Percentiles rank a stretch among this genome's conserved stretches.
Evolutionary conservation across 805 yeast genomes (phyloP).

Genomic region (Kuraishia cidri): DNA sequence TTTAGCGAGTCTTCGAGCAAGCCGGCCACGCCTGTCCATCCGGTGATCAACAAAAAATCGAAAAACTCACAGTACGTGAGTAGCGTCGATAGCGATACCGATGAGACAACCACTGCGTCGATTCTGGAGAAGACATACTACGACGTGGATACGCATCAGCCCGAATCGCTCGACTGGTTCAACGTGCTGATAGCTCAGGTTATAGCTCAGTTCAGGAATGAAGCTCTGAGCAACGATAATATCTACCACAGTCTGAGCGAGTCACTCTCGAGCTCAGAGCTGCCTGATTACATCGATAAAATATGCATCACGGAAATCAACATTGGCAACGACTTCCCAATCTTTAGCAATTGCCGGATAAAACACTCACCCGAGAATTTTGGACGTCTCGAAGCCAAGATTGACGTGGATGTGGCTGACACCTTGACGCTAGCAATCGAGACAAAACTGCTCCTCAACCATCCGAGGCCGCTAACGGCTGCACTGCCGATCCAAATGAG

Average conservation of each 20-base stretch:
- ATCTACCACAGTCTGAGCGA: conserved; percentile 72
- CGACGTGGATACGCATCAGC: conserved; percentile 76
- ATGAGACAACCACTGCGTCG: conserved; percentile 14
- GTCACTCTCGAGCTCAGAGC: conserved; percentile 48
- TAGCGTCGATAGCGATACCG: not conserved
- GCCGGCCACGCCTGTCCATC: not conserved
- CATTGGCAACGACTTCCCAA: conserved; percentile 92
- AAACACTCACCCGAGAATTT: conserved; percentile 40
- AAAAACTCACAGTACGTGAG: not conserved
- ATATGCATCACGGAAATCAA: conserved; percentile 80
- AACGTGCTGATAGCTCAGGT: conserved; percentile 91
- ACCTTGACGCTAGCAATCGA: conserved; percentile 81
- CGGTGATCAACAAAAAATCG: not conserved
- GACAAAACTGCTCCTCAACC: conserved; percentile 68
- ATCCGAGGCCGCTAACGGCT: conserved; percentile 79
- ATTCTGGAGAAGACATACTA: conserved; percentile 89
- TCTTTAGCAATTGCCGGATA: conserved; percentile 87
- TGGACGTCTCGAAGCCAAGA: conserved; percentile 69
- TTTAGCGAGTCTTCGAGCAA: conserved; percentile 46
- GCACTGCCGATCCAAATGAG: conserved; percentile 77
- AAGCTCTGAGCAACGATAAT: conserved; percentile 79
- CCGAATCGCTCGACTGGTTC: conserved; percentile 96
- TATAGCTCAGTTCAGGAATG: conserved; percentile 78
- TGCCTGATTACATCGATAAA: conserved; percentile 76
- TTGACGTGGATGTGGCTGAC: conserved; percentile 85